Conservation (phyloP, 179 eudicot genomes). For the Gypsophila paniculata region DNA sequence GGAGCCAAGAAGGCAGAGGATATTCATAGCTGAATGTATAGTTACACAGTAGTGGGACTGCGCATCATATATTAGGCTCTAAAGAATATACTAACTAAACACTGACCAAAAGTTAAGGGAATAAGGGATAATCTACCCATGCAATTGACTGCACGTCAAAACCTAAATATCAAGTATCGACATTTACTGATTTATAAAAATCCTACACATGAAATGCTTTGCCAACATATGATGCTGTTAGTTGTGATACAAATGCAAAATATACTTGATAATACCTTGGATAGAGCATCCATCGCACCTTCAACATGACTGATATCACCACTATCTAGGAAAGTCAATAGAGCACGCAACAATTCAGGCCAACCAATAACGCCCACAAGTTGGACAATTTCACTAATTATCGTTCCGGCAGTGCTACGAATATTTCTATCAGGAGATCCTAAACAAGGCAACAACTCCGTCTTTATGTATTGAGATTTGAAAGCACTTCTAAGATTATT, state of each 20-base stretch:
- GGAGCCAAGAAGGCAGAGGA: no score
- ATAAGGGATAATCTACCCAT: no score
- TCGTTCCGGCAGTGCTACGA: constrained; percentile 85
- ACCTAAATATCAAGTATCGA: no score
- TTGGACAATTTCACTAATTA: constrained; percentile 76
- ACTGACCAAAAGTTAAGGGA: no score
- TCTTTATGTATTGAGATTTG: constrained; percentile 59
- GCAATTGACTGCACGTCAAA: no score
- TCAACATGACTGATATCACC: constrained; percentile 73
- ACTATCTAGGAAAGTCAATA: constrained; percentile 70
- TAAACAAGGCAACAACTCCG: constrained; percentile 74
- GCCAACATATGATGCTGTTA: neutral
- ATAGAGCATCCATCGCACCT: constrained; percentile 99
- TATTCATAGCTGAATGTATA: no score
- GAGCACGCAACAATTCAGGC: constrained; percentile 76
- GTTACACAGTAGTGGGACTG: no score
- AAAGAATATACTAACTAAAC: no score
- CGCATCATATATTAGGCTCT: no score
- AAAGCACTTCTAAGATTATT: constrained; percentile 74
- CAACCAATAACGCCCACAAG: constrained; percentile 69
- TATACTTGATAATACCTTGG: constrained; percentile 54
- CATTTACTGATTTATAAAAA: no score
- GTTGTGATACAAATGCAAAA: neutral
- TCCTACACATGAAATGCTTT: neutral
- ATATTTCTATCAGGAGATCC: constrained; percentile 80